Evolutionary conservation across 164 flowering plant species (phyloP), one percentile per base, ranked within the genome.

Genomic region (Umbilicus rupestris): DNA sequence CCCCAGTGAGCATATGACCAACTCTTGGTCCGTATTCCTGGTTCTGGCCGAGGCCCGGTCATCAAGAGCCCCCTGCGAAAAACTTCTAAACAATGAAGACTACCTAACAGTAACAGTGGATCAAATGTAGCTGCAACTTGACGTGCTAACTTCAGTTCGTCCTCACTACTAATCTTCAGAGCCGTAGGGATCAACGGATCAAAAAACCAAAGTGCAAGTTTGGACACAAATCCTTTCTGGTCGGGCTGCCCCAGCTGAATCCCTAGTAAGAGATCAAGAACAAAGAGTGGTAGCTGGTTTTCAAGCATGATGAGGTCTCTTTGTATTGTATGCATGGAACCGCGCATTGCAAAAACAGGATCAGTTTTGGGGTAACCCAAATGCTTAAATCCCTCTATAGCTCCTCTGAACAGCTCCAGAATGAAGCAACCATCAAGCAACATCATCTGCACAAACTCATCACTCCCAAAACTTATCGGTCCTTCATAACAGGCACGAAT

Each of bases 51-150:
- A 8, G 85, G 91, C 17, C 93, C 87, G 15, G 73, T 31, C 0
- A 82, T 72, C 35, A 89, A 66, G 1, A 89, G 81, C 63, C 88
- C 78, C 44, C 84, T 68, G 8, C 93, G 63, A 77, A 92, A 89
- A 22, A 92, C 87, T 66, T 92, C 91, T 3, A 92, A 85, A 77
- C 92, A 92, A 58, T 89, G 98, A 5, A 86, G 85, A 17, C 86
- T 88, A 24, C 74, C 81, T 30, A 77, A 82, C 63, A 86, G 90
- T 1, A 82, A 68, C 9, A 92, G 69, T 0, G 96, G 95, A 45
- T 88, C 90, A 66, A 92, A 92, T 9, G 73, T 62, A n/a, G 73
- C 41, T 5, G 58, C 33, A 33, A n/a, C n/a, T 16, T 55, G 76
- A 62, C 66, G 66, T 15, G 79, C 82, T 67, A 82, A 68, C 66